Conservation (phyloP, 192 early-diverging fungal genomes). For the Podila minutissima region DNA sequence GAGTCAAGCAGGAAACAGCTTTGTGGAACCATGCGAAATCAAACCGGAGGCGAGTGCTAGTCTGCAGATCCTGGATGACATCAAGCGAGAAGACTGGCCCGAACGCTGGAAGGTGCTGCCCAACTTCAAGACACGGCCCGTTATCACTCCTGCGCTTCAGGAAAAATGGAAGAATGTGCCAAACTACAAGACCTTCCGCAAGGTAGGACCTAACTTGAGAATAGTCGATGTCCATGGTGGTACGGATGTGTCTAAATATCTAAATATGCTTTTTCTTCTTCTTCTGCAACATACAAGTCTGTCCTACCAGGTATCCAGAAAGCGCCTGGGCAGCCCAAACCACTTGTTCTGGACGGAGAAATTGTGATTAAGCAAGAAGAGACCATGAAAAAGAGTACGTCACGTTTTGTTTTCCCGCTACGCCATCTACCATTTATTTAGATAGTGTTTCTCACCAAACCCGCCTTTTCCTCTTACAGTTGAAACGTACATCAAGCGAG, state of each 20-base stretch:
- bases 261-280: background rate
- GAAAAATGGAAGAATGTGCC: slow-evolving; percentile 41
- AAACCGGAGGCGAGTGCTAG: background rate
- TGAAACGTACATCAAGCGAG: slow-evolving; percentile 21
- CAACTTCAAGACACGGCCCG: slow-evolving; percentile 25
- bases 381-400: background rate
- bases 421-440: background rate
- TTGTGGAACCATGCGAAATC: background rate
- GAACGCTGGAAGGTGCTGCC: slow-evolving; percentile 36
- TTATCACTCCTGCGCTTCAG: background rate
- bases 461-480: background rate
- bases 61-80: slow-evolving; percentile 12
- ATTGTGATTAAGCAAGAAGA: slow-evolving; percentile 16
- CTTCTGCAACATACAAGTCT: slow-evolving; percentile 5
- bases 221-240: background rate
- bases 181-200: slow-evolving; percentile 45
- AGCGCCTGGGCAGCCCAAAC: background rate
- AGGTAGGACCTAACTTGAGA: slow-evolving; percentile 1
- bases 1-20: background rate
- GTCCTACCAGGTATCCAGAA: slow-evolving; percentile 16
- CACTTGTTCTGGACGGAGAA: slow-evolving; percentile 19
- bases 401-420: background rate
- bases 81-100: slow-evolving; percentile 35
- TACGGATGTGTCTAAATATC: background rate
- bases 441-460: background rate